Conservation (phyloP, 306 rosid species). For the Glycine soja region DNA sequence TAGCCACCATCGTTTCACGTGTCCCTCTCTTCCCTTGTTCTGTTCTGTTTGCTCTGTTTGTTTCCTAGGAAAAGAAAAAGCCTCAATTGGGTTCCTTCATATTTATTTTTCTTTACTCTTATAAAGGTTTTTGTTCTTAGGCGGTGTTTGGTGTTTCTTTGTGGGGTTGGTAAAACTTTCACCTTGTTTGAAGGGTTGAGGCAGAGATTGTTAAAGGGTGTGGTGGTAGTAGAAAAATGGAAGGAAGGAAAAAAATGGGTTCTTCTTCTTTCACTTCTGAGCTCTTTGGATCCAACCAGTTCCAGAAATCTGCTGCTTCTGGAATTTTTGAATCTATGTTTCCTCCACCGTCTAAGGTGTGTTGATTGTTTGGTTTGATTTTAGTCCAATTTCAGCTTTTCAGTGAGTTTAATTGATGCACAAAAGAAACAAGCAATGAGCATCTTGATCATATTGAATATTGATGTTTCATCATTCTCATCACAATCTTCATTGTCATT, state of each 20-base stretch:
- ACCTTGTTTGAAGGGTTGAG: constrained; percentile 37
- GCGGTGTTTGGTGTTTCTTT: constrained; percentile 54
- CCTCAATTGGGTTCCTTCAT: constrained; percentile 34
- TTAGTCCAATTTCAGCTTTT: neutral
- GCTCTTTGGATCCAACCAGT: constrained; percentile 68
- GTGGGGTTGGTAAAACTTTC: constrained; percentile 22
- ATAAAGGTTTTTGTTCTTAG: constrained; percentile 16
- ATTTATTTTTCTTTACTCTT: neutral
- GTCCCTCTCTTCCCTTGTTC: constrained; percentile 48
- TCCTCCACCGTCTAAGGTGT: constrained; percentile 71
- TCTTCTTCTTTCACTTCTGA: constrained; percentile 80
- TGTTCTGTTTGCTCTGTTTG: constrained; percentile 48
- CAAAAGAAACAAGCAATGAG: constrained; percentile 5
- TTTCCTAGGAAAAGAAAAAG: constrained; percentile 45
- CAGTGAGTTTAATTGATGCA: neutral
- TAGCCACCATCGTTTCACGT: constrained; percentile 57
- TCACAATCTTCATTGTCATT: no score
- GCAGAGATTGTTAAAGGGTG: constrained; percentile 13
- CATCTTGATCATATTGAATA: neutral
- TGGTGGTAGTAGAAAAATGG: constrained; percentile 56
- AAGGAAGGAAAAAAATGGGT: constrained; percentile 59
- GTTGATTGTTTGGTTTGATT: constrained; percentile 4
- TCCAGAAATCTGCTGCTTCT: constrained; percentile 53
- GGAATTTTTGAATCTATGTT: constrained; percentile 72
- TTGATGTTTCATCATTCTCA: neutral